Evolutionary conservation across 2,329 filamentous ascomycete genomes (phyloP), one percentile per base, ranked within the genome.

Genomic region (Trichoderma koningii): DNA sequence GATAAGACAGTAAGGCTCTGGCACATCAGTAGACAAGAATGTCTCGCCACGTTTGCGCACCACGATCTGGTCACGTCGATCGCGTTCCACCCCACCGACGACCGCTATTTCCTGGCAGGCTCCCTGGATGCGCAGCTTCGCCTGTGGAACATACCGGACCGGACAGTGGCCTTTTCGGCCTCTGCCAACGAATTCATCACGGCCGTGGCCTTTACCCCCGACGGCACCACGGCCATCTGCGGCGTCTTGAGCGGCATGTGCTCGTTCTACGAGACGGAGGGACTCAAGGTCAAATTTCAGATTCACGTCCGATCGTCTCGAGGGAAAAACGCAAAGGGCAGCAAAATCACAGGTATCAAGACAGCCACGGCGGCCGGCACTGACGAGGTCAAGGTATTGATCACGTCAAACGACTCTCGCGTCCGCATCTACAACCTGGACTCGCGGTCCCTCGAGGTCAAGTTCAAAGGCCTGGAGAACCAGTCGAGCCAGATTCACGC

Each of bases 61-160:
- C 92, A 89, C 71, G 95, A 99, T 74, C 93, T 97, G 71, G 94
- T 98, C 53, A 96, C 95, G 0, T 94, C 93, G 1, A 93, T 99
- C 56, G 87, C 92, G 44, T 99, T 99, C 70, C 95, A 99, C 74
- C 95, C 95, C 0, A 89, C 86, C 30, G 95, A 99, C 74, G 95
- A 99, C 74, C 89, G 95, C 0, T 99, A 99, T 80, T 99, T 99
- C 76, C 82, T 99, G 12, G 93, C 95, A 19, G 95, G 95, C 9
- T 97, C 92, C 1, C 82, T 98, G 7, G 95, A 99, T 74, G 90
- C 89, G 1, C 93, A 93, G 69, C 77, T 99, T 57, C 85, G 95
- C 17, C 79, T 99, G 2, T 99, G 95, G 95, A 97, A 93, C 73
- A 99, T 99, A 53, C 93, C 95, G 0, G 95, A 99, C 76, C 97